Conservation (phyloP, 306 rosid genomes). For the Hippophae tibetana region DNA sequence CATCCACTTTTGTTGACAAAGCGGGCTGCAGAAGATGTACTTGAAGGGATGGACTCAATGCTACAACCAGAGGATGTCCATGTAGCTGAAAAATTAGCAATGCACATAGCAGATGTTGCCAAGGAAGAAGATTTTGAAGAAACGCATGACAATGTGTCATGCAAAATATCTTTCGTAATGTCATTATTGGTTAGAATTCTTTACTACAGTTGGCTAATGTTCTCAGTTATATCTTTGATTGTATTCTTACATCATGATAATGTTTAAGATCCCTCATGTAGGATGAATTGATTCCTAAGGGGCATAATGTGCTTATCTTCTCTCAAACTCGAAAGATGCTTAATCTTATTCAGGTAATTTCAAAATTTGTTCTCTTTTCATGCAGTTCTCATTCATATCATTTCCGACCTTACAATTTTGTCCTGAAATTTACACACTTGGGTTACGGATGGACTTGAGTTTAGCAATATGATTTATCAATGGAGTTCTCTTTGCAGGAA, state of each 20-base stretch:
- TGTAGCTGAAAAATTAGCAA: no score
- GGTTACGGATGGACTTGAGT: not conserved
- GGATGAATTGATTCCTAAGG: conserved; percentile 66
- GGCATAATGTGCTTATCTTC: conserved; percentile 76
- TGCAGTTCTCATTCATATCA: no score
- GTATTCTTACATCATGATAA: conserved; percentile 6
- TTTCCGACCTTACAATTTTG: no score
- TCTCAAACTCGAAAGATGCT: conserved; percentile 99
- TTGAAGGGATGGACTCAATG: no score
- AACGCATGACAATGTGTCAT: conserved; percentile 25
- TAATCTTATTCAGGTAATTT: conserved; percentile 72
- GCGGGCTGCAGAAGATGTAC: no score
- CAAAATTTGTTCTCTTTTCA: not conserved
- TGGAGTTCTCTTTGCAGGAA: conserved; percentile 36
- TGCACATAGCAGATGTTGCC: no score
- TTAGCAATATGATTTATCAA: not conserved
- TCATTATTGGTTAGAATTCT: conserved; percentile 59
- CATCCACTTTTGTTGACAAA: no score
- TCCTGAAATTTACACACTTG: no score
- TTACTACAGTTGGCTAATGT: conserved; percentile 5
- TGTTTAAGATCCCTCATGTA: conserved; percentile 1
- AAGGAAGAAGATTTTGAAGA: no score
- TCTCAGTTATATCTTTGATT: conserved; percentile 7
- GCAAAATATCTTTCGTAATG: conserved; percentile 78
- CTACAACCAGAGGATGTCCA: no score